Percentiles rank a stretch among this genome's conserved stretches.
phyloP scores from a whole-genome alignment of 1,284 basidiomycete genomes.

The Sporisorium graminicola region DNA sequence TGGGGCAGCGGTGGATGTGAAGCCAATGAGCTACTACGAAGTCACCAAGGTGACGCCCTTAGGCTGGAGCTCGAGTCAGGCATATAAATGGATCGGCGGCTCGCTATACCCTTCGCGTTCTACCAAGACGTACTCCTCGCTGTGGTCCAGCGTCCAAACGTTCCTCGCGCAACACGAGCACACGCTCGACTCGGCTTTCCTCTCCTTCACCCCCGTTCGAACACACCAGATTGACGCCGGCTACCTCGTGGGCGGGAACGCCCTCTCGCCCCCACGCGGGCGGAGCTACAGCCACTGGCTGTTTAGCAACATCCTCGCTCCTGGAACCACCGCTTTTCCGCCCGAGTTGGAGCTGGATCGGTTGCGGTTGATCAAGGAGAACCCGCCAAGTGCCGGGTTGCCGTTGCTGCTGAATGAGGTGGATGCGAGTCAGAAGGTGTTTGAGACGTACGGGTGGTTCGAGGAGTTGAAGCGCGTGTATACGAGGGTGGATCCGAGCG shows the following conservation, averaged over 20 bases:
- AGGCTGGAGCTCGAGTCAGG: constrained; percentile 17
- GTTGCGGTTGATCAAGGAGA: constrained; percentile 6
- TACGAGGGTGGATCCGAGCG: constrained; percentile 31
- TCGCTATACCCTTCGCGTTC: constrained; percentile 17
- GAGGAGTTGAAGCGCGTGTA: constrained; percentile 28
- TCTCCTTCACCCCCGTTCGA: constrained; percentile 36
- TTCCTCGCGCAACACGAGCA: constrained; percentile 16
- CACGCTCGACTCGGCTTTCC: constrained; percentile 18
- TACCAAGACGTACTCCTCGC: constrained; percentile 7
- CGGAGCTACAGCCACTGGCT: constrained; percentile 30
- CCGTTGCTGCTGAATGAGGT: constrained; percentile 59
- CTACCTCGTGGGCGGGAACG: constrained; percentile 41
- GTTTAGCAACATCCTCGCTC: constrained; percentile 12
- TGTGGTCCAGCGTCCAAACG: constrained; percentile 12
- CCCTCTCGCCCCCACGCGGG: constrained; percentile 25
- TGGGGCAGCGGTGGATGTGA: constrained; percentile 6
- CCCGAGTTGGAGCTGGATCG: constrained; percentile 15
- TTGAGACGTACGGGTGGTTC: constrained; percentile 42
- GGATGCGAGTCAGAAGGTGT: constrained; percentile 27
- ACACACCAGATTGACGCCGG: constrained; percentile 30
- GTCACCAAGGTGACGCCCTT: constrained; percentile 17
- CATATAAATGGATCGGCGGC: constrained; percentile 46
- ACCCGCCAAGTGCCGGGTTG: constrained; percentile 21
- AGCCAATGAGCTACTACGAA: constrained; percentile 30
- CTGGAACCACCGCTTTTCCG: constrained; percentile 16